These are phyloP conservation scores for Pugionium dolabratum DNA, from an alignment of 345 rosid genomes.

Conservation along the genomic window DNA sequence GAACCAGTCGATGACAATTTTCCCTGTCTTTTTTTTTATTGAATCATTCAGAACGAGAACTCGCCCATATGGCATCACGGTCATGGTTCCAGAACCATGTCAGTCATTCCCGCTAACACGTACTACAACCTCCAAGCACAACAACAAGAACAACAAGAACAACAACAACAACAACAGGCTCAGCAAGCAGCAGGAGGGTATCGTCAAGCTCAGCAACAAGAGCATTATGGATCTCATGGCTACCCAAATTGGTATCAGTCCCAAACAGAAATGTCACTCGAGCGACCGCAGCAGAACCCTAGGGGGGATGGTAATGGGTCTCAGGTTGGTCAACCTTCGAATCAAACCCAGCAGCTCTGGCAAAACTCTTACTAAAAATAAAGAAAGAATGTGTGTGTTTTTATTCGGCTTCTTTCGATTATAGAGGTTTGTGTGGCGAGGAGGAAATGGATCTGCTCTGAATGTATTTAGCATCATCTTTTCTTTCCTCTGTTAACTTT, in stretches of 20 bases:
- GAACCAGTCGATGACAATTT: no score
- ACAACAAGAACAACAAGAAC: conserved; percentile 38
- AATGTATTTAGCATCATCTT: conserved; percentile 28
- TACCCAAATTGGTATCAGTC: conserved; percentile 89
- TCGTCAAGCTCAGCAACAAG: conserved; percentile 83
- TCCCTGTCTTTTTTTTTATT: no score
- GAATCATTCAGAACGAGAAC: no score
- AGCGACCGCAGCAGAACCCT: conserved; percentile 90
- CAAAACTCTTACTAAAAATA: conserved; percentile 77
- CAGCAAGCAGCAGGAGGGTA: conserved; percentile 55
- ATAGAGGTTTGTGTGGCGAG: conserved; percentile 34
- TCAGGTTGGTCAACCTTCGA: conserved; percentile 74
- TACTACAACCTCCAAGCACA: conserved; percentile 63
- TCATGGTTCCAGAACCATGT: conserved; percentile 72
- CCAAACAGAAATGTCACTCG: conserved; percentile 71
- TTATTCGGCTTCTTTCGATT: conserved; percentile 15
- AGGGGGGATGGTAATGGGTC: conserved; percentile 60
- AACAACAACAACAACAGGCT: conserved; percentile 21
- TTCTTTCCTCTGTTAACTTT: conserved; percentile 26
- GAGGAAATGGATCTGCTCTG: conserved; percentile 20
- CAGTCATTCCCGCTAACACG: conserved; percentile 44
- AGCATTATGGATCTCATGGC: conserved; percentile 74
- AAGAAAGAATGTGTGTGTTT: conserved; percentile 22
- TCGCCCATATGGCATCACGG: conserved; percentile 87
- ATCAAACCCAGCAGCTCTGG: conserved; percentile 92